Percentiles rank a stretch among this genome's conserved stretches.
These are phyloP conservation scores for Phytophthora agathidicida DNA, from an alignment of 352 stramenopile genomes.

Conservation along the genomic window DNA sequence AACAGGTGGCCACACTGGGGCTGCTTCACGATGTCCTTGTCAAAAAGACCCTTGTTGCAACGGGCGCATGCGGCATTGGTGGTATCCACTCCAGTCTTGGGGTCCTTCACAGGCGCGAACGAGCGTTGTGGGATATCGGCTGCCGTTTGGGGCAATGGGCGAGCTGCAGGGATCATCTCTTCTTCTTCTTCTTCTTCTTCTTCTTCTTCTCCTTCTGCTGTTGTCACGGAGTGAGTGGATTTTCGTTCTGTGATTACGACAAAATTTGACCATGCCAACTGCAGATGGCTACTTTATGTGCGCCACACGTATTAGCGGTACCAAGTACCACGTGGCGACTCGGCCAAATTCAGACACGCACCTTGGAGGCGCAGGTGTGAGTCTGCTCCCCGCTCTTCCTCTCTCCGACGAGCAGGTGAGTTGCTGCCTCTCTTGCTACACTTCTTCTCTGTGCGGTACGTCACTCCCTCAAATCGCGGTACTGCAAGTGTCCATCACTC, in stretches of 20 bases:
- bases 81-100: constrained; percentile 19
- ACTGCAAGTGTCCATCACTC: neutral
- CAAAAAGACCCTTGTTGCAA: constrained; percentile 41
- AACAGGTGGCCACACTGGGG: constrained; percentile 67
- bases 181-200: constrained; percentile 5
- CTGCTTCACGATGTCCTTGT: constrained; percentile 54
- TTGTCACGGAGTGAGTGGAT: constrained; percentile 10
- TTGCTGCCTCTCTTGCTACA: neutral
- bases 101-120: constrained; percentile 25
- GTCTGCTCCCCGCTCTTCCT: neutral
- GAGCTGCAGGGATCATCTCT: constrained; percentile 35
- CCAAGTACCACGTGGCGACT: constrained; percentile 16
- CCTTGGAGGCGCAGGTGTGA: neutral
- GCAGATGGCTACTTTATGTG: constrained; percentile 16
- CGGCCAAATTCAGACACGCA: constrained; percentile 12
- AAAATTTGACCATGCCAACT: constrained; percentile 6
- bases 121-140: constrained; percentile 34
- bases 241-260: constrained; percentile 19
- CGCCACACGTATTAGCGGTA: neutral
- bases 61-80: constrained; percentile 40
- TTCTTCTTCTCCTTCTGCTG: neutral
- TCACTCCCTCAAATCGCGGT: constrained; percentile 5
- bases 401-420: constrained; percentile 10
- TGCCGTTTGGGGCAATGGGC: constrained; percentile 33
- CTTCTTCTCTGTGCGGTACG: constrained; percentile 6